These are phyloP conservation scores for Globisporangium perplexum DNA, from an alignment of 352 stramenopile genomes.

Conservation along the genomic window DNA sequence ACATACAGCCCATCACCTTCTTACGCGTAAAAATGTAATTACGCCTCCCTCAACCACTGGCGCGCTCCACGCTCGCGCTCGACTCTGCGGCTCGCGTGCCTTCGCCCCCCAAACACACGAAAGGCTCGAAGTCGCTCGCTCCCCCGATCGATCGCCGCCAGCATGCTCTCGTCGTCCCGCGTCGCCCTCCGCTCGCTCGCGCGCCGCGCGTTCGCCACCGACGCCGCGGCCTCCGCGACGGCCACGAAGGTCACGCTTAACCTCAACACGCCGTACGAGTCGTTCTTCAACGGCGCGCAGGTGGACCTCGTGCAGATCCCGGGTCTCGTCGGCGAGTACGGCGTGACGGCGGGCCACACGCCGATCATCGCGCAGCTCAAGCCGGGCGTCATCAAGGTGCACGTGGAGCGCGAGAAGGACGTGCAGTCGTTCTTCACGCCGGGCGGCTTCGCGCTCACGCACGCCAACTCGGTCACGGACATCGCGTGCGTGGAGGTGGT, in stretches of 20 bases:
- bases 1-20: neutral
- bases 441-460: slow-evolving; percentile 95
- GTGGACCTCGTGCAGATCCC: slow-evolving; percentile 94
- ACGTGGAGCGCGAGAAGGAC: slow-evolving; percentile 78
- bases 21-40: neutral
- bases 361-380: slow-evolving; percentile 97
- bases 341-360: slow-evolving; percentile 95
- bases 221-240: slow-evolving; percentile 32
- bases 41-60: neutral
- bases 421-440: slow-evolving; percentile 98
- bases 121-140: no score
- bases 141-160: slow-evolving; percentile 1
- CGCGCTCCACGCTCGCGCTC: neutral
- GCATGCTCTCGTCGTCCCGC: slow-evolving; percentile 49
- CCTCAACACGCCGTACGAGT: slow-evolving; percentile 76
- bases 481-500: slow-evolving; percentile 96
- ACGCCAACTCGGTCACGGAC: slow-evolving; percentile 95
- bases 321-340: slow-evolving; percentile 95
- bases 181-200: slow-evolving; percentile 48
- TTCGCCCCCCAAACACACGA: neutral
- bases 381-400: slow-evolving; percentile 91
- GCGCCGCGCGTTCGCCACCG: slow-evolving; percentile 43
- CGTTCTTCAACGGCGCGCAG: slow-evolving; percentile 73
- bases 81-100: neutral
- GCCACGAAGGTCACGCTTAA: slow-evolving; percentile 85